Base-by-base conservation (phyloP, 805 yeast genomes). In the Candida xiaguanensis region DNA sequence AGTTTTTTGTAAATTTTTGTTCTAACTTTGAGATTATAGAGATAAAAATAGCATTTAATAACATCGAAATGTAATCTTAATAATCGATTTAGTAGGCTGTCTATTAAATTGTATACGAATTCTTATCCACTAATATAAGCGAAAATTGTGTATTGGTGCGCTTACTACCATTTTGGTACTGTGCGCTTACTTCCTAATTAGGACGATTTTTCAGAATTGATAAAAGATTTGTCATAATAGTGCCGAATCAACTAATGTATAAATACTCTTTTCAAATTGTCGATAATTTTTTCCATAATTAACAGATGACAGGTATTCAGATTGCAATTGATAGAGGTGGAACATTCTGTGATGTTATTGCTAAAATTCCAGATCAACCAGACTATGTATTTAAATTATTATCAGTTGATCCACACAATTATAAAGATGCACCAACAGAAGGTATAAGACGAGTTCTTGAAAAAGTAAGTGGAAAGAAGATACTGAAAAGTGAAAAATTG, bases 361-460 rank as follows among this genome's bases (percentile, higher is more conserved):
- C 67, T 34, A 61, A 48, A 66, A 70, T 47, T 65, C 77, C 54
- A 52, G 72, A 27, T 61, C 71, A 44, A 63, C 76, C 73, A 28
- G 90, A 84, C 52, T 72, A 76, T 26, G 79, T 85, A 2, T 73
- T 90, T 58, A 90, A 90, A 58, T 65, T 90, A 20, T 67, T 90
- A 17, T 87, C 96, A 0, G 96, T 86, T 3, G 97, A 90, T 52
- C 95, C 96, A 0, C 68, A 73, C 19, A 90, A 90, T 61, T 90
- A 90, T 55, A 65, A 72, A 2, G 98, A 90, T 70, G 96, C 98
- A 1, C 95, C 95, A 9, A 70, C 90, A 15, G 97, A 90, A 63
- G 98, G 96, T 7, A 85, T 90, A 28, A 72, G 97, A 47, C 63
- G 95, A 33, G 72, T 86, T 0, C 60, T 90, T 43, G 95, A 85